Base-by-base conservation (phyloP, 2,329 filamentous ascomycete species). In the Neonectria sp. region DNA sequence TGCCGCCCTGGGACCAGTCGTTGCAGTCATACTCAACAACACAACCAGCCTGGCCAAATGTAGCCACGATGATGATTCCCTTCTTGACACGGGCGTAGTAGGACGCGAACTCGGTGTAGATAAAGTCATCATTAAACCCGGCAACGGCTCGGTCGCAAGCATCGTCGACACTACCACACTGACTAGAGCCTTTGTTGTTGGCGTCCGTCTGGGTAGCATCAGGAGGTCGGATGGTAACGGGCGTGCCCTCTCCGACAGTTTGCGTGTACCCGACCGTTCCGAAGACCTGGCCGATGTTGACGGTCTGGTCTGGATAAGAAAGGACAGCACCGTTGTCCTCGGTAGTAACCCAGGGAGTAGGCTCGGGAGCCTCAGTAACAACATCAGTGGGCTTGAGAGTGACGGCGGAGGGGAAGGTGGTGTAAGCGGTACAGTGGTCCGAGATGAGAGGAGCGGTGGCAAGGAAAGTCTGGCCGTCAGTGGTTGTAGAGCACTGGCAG, bases 131-230 rank as follows among this genome's bases (percentile, higher is more conserved):
- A 1, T 68, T 56, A 6, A 71, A 72, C 0, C 59, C 17, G 3
- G 29, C 43, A 8, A 68, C 24, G 9, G 70, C 70, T 1, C 69
- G 64, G 11, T 70, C 56, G 2, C 69, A 72, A 1, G 70, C 69
- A 21, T 71, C 46, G 17, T 71, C 70, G 12, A 71, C 70, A 46
- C 61, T 66, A 0, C 40, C 25, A 12, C 70, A 71, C 13, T 70
- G 53, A 8, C 69, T 71, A 1, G 70, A 72, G 4, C 70, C 70
- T 48, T 70, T 62, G 61, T 70, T 71, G 45, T 71, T 70, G 7
- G 43, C 60, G 13, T 49, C 43, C 0, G 69, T 71, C 31, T 70
- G 58, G 1, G 31, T 48, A 4, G 60, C 48, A 0, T 35, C 35
- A 15, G 59, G 13, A n/a, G 37, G 52, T 25, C n/a, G 51, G 40